Base-by-base conservation (phyloP, 176 grass and related monocot genomes). In the Oryza meyeriana region DNA sequence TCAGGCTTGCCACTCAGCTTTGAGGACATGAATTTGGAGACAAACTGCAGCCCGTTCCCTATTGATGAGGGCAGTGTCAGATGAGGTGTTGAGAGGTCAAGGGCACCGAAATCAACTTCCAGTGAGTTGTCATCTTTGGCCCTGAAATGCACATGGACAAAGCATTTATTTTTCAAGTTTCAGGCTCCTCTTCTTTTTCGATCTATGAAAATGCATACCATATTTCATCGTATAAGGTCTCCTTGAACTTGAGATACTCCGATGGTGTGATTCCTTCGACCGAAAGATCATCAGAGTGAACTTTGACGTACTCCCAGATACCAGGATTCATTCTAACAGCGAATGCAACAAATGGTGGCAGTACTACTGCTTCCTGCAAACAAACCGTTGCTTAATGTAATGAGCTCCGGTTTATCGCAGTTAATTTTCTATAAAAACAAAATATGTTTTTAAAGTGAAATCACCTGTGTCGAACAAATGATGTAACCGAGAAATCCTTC, bases 221-320 rank as follows among this genome's bases (percentile, higher is more conserved):
- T 69, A 87, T 87, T 45, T 98, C 93, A 77, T 98, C 91, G 64
- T 84, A 98, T 66, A 98, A 74, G 12, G 84, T 88, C 79, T 98
- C 96, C 83, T 98, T 98, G 87, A 79, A 90, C 85, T 95, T 93
- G 8, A 99, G 76, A 74, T 99, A 99, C 11, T 99, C 93, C 0
- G 91, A 91, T 0, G 89, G 47, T 17, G 96, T 95, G 61, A 99
- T 90, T 67, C 79, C 93, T 47, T 99, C 82, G 17, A 99, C 96
- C 0, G 93, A 93, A 34, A 99, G 89, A 80, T 94, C 85, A 2
- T 87, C 87, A 1, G 96, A 87, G 6, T 94, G 87, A 75, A 99
- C 85, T 63, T 88, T 99, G 29, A 99, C 85, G 5, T 90, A 88
- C 89, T 99, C 96, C 96, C 96, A 99, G 29, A 99, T 85, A 68